These are phyloP conservation scores for Apiospora koreana DNA, from an alignment of 2,329 filamentous ascomycete genomes.

Conservation along the genomic window DNA sequence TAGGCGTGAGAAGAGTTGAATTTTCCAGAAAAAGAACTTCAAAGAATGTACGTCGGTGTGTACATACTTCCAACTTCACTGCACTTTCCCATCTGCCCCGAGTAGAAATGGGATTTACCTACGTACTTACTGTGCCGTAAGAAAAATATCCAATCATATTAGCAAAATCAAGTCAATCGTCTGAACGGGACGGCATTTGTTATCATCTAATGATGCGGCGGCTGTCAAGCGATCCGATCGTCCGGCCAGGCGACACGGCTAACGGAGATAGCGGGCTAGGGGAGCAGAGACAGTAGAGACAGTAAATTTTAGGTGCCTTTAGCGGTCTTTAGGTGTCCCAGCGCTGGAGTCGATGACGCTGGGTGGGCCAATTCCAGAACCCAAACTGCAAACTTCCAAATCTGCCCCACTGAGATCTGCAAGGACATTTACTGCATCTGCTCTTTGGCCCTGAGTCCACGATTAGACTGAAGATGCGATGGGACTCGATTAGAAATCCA, in stretches of 20 bases:
- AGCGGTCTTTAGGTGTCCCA: background rate
- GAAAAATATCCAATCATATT: background rate
- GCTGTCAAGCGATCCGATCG: background rate
- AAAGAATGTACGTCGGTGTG: background rate
- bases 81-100: background rate
- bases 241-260: background rate
- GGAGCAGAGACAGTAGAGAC: background rate
- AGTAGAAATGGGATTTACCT: background rate
- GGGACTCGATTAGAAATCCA: constrained; percentile 4
- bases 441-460: background rate
- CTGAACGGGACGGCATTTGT: background rate
- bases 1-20: background rate
- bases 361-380: background rate
- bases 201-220: background rate
- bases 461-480: background rate
- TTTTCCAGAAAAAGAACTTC: background rate
- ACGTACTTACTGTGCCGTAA: background rate
- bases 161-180: background rate
- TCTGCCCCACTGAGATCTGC: background rate
- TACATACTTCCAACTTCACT: background rate
- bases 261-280: background rate
- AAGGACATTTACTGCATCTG: background rate
- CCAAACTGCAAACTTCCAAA: background rate
- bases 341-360: background rate
- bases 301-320: background rate